phyloP scores from a whole-genome alignment of 75 land plant genomes.

The Isoetes taiwanensis region DNA sequence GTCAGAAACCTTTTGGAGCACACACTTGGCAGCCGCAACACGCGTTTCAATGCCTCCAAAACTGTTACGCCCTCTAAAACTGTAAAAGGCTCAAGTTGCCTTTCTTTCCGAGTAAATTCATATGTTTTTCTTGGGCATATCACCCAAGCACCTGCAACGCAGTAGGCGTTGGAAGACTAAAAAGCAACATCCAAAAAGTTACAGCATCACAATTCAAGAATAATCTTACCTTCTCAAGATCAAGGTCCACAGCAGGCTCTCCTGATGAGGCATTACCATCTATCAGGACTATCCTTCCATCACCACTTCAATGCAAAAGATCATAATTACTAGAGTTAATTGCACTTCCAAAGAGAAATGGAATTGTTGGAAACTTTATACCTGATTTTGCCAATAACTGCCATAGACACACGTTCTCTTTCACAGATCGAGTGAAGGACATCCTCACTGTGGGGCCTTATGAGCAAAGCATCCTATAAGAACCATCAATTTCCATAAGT shows the following conservation, averaged over 20 bases:
- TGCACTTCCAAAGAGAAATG: background rate
- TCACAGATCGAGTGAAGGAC: slow-evolving; percentile 60
- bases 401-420: slow-evolving; percentile 93
- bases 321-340: too few species aligned
- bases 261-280: slow-evolving; percentile 56
- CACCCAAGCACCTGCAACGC: slow-evolving; percentile 51
- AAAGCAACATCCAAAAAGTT: background rate
- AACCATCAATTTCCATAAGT: background rate
- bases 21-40: slow-evolving; percentile 72
- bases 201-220: background rate
- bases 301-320: slow-evolving; percentile 38
- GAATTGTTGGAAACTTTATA: background rate
- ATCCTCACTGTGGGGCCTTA: slow-evolving; percentile 57
- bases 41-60: slow-evolving; percentile 63
- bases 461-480: slow-evolving; percentile 59
- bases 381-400: slow-evolving; percentile 81
- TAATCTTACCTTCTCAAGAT: slow-evolving; percentile 61
- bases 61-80: slow-evolving; percentile 60
- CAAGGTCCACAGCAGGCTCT: slow-evolving; percentile 70
- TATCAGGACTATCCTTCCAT: slow-evolving; percentile 53
- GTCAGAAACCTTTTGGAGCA: slow-evolving; percentile 84
- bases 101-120: slow-evolving; percentile 34
- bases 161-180: background rate
- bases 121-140: slow-evolving; percentile 85
- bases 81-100: slow-evolving; percentile 44